Conservation (phyloP, 2,329 filamentous ascomycete species). For the Nothophoma quercina region DNA sequence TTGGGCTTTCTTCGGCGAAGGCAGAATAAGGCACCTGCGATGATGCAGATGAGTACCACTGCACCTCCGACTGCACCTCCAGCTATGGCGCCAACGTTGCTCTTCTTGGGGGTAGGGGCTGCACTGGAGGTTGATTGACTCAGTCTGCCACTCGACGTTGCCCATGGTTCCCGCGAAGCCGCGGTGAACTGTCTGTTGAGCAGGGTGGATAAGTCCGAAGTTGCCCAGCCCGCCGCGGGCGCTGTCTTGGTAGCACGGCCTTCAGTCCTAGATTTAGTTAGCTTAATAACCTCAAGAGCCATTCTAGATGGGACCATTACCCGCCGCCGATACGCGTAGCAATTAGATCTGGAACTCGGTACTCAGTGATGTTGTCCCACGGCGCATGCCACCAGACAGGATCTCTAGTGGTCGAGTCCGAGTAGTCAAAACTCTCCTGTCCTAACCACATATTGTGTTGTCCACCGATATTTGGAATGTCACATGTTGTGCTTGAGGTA, state of each 20-base stretch:
- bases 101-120: background rate
- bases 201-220: constrained; percentile 59
- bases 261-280: constrained; percentile 38
- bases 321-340: constrained; percentile 50
- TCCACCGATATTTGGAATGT: constrained; percentile 58
- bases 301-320: constrained; percentile 21
- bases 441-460: constrained; percentile 62
- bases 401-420: background rate
- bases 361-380: constrained; percentile 15
- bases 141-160: too few species aligned
- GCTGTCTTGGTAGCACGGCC: constrained; percentile 61
- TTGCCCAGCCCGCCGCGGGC: constrained; percentile 58
- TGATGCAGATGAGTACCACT: constrained; percentile 24
- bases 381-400: constrained; percentile 33
- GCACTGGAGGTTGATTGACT: background rate
- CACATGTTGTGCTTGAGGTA: constrained; percentile 57
- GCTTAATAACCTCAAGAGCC: too few species aligned
- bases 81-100: constrained; percentile 39
- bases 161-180: constrained; percentile 48
- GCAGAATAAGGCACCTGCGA: constrained; percentile 28
- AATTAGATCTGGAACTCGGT: constrained; percentile 57
- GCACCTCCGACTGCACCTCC: constrained; percentile 47
- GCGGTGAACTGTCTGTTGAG: constrained; percentile 53
- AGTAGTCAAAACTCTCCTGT: constrained; percentile 47
- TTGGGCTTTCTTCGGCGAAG: constrained; percentile 26